phyloP scores from a whole-genome alignment of 2,329 filamentous ascomycete species.

The Trichoderma koningii region DNA sequence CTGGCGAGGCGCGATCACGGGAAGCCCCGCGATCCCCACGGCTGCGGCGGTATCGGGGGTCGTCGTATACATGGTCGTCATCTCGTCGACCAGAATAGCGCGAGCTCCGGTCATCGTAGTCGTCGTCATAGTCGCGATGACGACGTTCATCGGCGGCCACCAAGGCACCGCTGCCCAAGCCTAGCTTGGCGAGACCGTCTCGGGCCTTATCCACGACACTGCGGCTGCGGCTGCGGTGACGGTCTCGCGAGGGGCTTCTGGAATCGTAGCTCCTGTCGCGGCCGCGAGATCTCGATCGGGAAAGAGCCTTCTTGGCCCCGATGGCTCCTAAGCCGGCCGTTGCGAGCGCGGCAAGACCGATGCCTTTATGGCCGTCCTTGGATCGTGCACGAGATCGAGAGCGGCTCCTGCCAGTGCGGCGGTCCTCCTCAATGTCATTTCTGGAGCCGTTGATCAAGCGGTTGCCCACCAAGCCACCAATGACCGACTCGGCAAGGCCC shows the following conservation, averaged over 20 bases:
- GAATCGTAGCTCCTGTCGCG: slow-evolving; percentile 49
- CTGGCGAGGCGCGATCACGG: slow-evolving; percentile 36
- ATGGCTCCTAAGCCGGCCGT: slow-evolving; percentile 63
- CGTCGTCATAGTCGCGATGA: slow-evolving; percentile 46
- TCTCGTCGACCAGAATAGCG: slow-evolving; percentile 44
- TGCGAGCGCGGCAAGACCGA: slow-evolving; percentile 62
- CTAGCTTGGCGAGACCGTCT: slow-evolving; percentile 62
- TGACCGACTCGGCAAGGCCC: slow-evolving; percentile 80
- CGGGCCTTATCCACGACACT: slow-evolving; percentile 66
- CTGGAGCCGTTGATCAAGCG: slow-evolving; percentile 79
- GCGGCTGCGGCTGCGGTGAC: slow-evolving; percentile 59
- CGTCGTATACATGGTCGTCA: slow-evolving; percentile 48
- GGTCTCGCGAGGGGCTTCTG: slow-evolving; percentile 48
- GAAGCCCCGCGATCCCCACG: slow-evolving; percentile 46
- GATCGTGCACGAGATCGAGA: slow-evolving; percentile 69
- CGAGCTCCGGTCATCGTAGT: slow-evolving; percentile 47
- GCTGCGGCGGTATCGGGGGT: slow-evolving; percentile 46
- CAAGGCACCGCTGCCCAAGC: slow-evolving; percentile 54
- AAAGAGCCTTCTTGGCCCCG: slow-evolving; percentile 61
- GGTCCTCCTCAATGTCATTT: slow-evolving; percentile 65
- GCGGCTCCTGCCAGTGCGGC: slow-evolving; percentile 62
- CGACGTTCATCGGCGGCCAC: slow-evolving; percentile 43
- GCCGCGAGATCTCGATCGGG: slow-evolving; percentile 54
- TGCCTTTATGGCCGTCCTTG: slow-evolving; percentile 47
- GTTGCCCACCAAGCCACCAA: slow-evolving; percentile 85